Percentiles rank a stretch among this genome's conserved stretches.
These are phyloP conservation scores for Mentha longifolia DNA, from an alignment of 257 asterid species.

Conservation along the genomic window DNA sequence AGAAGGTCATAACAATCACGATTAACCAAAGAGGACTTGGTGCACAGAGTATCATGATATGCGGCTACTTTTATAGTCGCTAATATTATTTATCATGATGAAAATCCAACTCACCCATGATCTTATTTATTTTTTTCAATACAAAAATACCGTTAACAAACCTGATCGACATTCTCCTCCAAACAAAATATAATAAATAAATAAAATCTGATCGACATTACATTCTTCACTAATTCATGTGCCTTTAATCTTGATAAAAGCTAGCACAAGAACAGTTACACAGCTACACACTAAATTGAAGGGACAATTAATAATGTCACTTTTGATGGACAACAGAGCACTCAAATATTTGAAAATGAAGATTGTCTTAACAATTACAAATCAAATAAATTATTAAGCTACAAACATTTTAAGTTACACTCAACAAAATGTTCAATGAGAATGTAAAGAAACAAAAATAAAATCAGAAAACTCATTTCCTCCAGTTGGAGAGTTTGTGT, in stretches of 20 bases:
- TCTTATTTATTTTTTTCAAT: neutral
- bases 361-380: slow-evolving; percentile 20
- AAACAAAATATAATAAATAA: neutral
- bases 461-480: neutral
- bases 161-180: slow-evolving; percentile 28
- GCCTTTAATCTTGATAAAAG: neutral
- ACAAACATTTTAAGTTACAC: neutral
- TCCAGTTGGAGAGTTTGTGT: neutral
- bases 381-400: neutral
- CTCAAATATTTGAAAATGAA: neutral
- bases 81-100: slow-evolving; percentile 32
- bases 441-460: neutral
- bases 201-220: too few relatives aligned
- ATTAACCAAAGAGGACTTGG: slow-evolving; percentile 26
- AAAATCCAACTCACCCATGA: slow-evolving; percentile 40
- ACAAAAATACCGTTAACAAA: neutral
- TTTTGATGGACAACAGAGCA: neutral
- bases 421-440: slow-evolving; percentile 1
- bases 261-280: neutral
- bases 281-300: too few relatives aligned
- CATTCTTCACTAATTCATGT: neutral
- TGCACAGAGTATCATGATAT: slow-evolving; percentile 32
- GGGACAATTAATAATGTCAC: too few relatives aligned
- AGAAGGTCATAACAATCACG: neutral
- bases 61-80: slow-evolving; percentile 32